A percentile compares a stretch with the other conserved stretches of the same genome.
Evolutionary conservation across 257 asterid genomes (phyloP).

Genomic region (Osmanthus fragrans): DNA sequence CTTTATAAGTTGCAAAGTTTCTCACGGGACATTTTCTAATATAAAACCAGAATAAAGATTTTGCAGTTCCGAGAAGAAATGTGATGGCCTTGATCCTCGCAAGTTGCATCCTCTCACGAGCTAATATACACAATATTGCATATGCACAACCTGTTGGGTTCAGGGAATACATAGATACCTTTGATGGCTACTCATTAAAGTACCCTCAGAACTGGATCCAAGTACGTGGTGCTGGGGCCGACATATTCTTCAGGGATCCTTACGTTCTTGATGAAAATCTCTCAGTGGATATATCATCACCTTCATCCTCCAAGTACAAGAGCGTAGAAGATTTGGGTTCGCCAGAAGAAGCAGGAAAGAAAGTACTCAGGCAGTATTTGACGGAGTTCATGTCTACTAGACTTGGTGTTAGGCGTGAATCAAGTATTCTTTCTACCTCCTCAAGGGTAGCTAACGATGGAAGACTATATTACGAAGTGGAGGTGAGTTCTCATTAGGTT

Average conservation of each 20-base stretch:
- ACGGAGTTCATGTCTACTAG: conserved; percentile 98
- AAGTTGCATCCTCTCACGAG: conserved; percentile 50
- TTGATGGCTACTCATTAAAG: conserved; percentile 81
- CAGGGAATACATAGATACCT: conserved; percentile 74
- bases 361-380: conserved; percentile 69
- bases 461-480: conserved; percentile 70
- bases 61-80: conserved; percentile 90
- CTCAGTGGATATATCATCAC: conserved; percentile 81
- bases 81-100: conserved; percentile 63
- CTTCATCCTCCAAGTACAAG: conserved; percentile 79
- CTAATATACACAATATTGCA: conserved; percentile 32
- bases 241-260: conserved; percentile 95
- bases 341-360: conserved; percentile 85
- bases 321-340: conserved; percentile 88
- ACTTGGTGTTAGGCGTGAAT: conserved; percentile 89
- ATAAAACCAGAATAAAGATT: conserved; percentile 85
- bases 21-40: conserved; percentile 52
- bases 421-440: conserved; percentile 68
- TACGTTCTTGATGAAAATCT: conserved; percentile 87
- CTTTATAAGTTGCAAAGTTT: conserved; percentile 30
- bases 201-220: conserved; percentile 94
- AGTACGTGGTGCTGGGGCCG: conserved; percentile 98
- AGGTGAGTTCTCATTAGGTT: conserved; percentile 47
- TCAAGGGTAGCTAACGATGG: conserved; percentile 90
- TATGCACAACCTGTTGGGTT: conserved; percentile 59